Evolutionary conservation across 441 rosid species (phyloP).

Genomic region (Aquilaria agallochum): DNA sequence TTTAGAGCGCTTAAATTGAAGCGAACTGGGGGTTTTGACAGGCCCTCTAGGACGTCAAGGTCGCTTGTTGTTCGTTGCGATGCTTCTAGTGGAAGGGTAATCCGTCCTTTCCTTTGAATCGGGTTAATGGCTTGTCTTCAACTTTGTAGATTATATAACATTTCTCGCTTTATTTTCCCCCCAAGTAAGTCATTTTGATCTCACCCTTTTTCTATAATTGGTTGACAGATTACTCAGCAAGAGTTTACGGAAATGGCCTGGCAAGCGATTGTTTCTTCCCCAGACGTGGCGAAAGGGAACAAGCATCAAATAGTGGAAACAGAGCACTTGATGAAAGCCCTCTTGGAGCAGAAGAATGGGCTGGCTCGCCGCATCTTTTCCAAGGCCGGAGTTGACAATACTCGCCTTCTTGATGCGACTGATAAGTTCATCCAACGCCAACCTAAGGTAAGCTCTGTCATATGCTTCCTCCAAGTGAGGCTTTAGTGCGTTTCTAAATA

Average conservation of each 20-base stretch:
- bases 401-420: conserved; percentile 87
- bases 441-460: conserved; percentile 59
- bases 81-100: conserved; percentile 68
- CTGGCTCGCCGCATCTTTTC: conserved; percentile 93
- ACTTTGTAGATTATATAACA: background rate
- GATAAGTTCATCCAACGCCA: conserved; percentile 91
- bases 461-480: too few relatives aligned
- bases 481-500: too few relatives aligned
- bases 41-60: conserved; percentile 23
- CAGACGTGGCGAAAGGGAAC: conserved; percentile 91
- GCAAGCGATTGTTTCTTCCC: conserved; percentile 94
- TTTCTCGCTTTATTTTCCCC: too few relatives aligned
- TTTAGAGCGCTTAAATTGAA: conserved; percentile 27
- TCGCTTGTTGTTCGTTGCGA: conserved; percentile 60
- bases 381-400: conserved; percentile 83
- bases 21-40: conserved; percentile 19
- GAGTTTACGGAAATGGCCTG: conserved; percentile 99
- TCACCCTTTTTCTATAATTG: background rate
- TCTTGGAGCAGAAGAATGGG: conserved; percentile 98
- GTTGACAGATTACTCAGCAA: conserved; percentile 79
- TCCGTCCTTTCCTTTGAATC: background rate
- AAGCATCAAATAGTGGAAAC: conserved; percentile 99
- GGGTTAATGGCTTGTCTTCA: background rate
- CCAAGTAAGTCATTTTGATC: background rate
- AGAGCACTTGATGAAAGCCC: conserved; percentile 92